Evolutionary conservation across 2,329 filamentous ascomycete species (phyloP).

Genomic region (Keithomyces neogunnii): DNA sequence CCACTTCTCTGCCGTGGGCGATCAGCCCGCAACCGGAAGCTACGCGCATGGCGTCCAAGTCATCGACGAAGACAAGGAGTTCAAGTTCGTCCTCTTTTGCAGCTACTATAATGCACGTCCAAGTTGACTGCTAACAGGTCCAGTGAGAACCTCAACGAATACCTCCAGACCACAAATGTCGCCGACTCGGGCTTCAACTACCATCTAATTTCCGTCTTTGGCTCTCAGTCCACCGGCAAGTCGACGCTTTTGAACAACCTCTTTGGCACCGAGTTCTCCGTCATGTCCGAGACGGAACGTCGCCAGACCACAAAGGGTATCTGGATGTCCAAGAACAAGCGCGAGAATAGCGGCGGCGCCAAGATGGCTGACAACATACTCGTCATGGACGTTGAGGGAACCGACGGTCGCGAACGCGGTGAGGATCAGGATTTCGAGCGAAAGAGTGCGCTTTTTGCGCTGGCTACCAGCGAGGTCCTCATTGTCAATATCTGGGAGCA

Average conservation of each 20-base stretch:
- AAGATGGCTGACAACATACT: conserved; percentile 95
- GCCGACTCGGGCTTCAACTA: conserved; percentile 95
- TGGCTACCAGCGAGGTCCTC: conserved; percentile 94
- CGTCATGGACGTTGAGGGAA: conserved; percentile 98
- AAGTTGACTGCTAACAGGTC: neutral
- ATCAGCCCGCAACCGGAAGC: conserved; percentile 51
- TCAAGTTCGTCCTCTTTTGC: conserved; percentile 61
- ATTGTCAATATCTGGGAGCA: conserved; percentile 99
- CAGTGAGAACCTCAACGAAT: conserved; percentile 70
- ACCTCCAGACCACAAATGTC: conserved; percentile 71
- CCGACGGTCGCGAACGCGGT: conserved; percentile 88
- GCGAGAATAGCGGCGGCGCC: conserved; percentile 37
- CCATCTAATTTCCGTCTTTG: conserved; percentile 97
- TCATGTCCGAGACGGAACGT: conserved; percentile 92
- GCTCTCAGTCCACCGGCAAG: conserved; percentile 96
- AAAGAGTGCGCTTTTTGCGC: conserved; percentile 93
- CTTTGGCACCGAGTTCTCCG: conserved; percentile 91
- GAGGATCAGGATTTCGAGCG: conserved; percentile 99
- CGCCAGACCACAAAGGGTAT: conserved; percentile 98
- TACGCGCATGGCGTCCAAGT: conserved; percentile 96
- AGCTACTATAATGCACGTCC: neutral
- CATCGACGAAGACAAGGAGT: conserved; percentile 84
- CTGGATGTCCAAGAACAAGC: conserved; percentile 98
- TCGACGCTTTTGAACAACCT: conserved; percentile 93
- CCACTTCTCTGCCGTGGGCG: conserved; percentile 69